Evolutionary conservation across 148 eudicot genomes (phyloP), one percentile per base, ranked within the genome.

Genomic region (Polygonum maritimum): DNA sequence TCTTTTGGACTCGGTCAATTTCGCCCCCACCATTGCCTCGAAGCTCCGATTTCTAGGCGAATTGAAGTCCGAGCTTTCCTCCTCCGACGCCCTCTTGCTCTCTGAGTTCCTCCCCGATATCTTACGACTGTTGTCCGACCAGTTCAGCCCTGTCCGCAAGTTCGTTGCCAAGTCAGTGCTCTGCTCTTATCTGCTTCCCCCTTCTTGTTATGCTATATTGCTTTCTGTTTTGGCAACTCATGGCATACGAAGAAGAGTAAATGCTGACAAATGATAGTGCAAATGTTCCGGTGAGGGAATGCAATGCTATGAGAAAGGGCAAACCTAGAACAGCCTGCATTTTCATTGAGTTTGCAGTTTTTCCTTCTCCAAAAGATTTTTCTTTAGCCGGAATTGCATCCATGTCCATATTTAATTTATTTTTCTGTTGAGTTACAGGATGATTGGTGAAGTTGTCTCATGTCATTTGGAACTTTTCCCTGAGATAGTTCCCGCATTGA

Each of bases 361-460:
- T 36, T 12, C 13, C 16, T 55, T 49, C 69, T 51, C 38, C 45
- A 44, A 67, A 67, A 15, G 33, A 63, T 63, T 63, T 67, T 35
- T 14, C 8, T 76, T 21, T 35, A 26, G 4, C 26, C n/a, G 12
- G 54, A 48, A 15, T 22, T 36, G 47, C 41, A 58, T 67, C n/a
- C 38, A 74, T 74, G 57, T 9, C 44, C 41, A 48, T 44, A 48
- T 51, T 48, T 51, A 15, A 40, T 14, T 26, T 49, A 31, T 74
- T 74, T 51, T 74, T 57, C 22, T 74, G 33, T 54, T 22, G 19
- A 44, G 4, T 76, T 76, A 76, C 82, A 95, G 99, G 94, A 83
- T 92, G 75, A 65, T 91, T 80, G 94, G 92, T 82, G 89, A 86
- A 74, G 79, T 92, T 74, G 99, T 91, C 73, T 80, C 89, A 85